phyloP scores from a whole-genome alignment of 164 flowering plant species.

The Nymphaea thermarum region DNA sequence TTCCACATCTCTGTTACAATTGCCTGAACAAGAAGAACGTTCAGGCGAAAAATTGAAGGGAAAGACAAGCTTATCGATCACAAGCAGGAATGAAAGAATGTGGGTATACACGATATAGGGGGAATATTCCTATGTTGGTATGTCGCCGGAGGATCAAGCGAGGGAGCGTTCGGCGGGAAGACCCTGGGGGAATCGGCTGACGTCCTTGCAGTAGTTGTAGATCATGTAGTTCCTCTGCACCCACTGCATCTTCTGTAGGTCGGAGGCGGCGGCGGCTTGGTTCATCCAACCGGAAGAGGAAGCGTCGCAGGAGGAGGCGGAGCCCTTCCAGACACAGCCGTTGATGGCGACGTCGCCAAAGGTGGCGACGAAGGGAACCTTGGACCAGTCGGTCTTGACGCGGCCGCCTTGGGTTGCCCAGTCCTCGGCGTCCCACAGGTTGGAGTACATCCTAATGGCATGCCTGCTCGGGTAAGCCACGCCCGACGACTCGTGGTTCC shows the following conservation, averaged over 20 bases:
- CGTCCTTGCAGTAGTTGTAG: too few relatives aligned
- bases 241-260: too few relatives aligned
- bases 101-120: too few relatives aligned
- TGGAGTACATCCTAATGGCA: conserved; percentile 2
- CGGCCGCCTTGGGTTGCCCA: conserved; percentile 4
- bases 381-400: conserved; percentile 1
- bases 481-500: conserved; percentile 1
- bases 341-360: not conserved
- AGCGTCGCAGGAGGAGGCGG: not conserved
- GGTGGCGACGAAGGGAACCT: conserved; percentile 1
- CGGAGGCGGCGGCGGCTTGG: too few relatives aligned
- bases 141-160: not conserved
- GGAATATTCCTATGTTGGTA: too few relatives aligned
- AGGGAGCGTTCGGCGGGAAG: not conserved
- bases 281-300: not conserved
- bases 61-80: not conserved
- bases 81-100: not conserved
- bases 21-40: not conserved
- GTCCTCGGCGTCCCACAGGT: conserved; percentile 5
- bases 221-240: too few relatives aligned
- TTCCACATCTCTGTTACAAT: not conserved
- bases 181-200: too few relatives aligned
- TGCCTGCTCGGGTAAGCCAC: conserved; percentile 1
- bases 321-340: not conserved
- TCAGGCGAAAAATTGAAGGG: not conserved